These are phyloP conservation scores for Schoenoplectus triqueter DNA, from an alignment of 202 grass and related monocot genomes.

Conservation along the genomic window DNA sequence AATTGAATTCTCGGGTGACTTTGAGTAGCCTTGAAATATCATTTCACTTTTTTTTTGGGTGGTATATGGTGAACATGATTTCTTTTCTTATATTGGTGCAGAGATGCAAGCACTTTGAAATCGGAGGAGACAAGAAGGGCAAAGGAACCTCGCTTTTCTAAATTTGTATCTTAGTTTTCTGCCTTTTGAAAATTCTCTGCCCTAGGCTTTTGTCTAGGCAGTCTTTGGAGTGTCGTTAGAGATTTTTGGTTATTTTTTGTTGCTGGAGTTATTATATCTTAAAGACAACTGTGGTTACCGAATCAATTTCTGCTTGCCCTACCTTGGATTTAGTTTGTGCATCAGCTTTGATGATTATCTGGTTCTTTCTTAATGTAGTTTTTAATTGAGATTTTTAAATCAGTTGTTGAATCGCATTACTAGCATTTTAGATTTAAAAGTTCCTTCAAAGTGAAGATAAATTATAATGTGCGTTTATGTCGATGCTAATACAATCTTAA, in stretches of 20 bases:
- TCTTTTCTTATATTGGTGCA: slow-evolving; percentile 32
- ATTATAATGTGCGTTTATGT: too few relatives aligned
- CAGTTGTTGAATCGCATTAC: too few relatives aligned
- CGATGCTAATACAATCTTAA: too few relatives aligned
- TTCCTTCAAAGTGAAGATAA: too few relatives aligned
- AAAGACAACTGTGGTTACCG: slow-evolving; percentile 28
- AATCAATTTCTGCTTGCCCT: slow-evolving; percentile 17
- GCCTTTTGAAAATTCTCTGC: not conserved
- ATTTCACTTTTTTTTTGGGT: not conserved
- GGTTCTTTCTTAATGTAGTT: too few relatives aligned
- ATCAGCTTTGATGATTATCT: not conserved
- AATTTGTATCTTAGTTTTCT: slow-evolving; percentile 38
- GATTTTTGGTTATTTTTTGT: slow-evolving; percentile 44
- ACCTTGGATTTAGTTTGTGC: slow-evolving; percentile 39
- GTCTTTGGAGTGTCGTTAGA: slow-evolving; percentile 40
- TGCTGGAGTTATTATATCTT: slow-evolving; percentile 37
- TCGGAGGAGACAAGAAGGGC: slow-evolving; percentile 96
- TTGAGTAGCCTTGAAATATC: too few relatives aligned
- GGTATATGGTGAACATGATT: not conserved
- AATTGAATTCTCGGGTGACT: too few relatives aligned
- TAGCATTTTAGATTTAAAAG: too few relatives aligned
- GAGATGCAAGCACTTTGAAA: slow-evolving; percentile 99
- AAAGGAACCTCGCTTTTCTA: slow-evolving; percentile 98
- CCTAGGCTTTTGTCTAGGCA: slow-evolving; percentile 13
- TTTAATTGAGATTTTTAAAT: too few relatives aligned